phyloP scores from a whole-genome alignment of 495 filamentous ascomycete species.

The Aspergillus diversus region DNA sequence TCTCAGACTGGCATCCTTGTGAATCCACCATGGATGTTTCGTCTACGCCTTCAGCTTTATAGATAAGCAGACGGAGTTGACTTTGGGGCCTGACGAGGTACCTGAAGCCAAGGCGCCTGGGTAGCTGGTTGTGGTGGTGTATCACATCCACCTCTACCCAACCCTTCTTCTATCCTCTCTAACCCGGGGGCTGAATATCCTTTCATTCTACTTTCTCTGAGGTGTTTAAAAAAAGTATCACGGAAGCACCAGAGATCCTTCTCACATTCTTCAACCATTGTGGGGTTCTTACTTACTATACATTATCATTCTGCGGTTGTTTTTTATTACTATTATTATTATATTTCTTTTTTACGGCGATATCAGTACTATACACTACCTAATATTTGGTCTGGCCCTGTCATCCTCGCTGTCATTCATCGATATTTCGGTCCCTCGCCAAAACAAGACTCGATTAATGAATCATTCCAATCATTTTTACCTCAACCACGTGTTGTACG shows the following conservation, averaged over 20 bases:
- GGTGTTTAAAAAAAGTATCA: not conserved
- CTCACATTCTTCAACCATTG: not conserved
- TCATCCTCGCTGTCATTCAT: not conserved
- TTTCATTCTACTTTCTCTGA: slow-evolving; percentile 11
- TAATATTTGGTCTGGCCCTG: not conserved
- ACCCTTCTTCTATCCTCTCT: slow-evolving; percentile 13
- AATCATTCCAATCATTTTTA: not conserved
- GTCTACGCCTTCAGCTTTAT: slow-evolving; percentile 12
- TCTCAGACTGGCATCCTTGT: slow-evolving; percentile 6
- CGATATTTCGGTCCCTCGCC: not conserved
- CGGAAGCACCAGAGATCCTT: not conserved
- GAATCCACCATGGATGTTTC: slow-evolving; percentile 20
- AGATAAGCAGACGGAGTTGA: slow-evolving; percentile 24
- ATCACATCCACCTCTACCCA: slow-evolving; percentile 14
- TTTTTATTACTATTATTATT: not conserved
- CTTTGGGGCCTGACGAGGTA: slow-evolving; percentile 23
- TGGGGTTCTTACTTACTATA: not conserved
- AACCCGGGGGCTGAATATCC: slow-evolving; percentile 1
- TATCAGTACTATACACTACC: not conserved
- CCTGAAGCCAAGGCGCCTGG: slow-evolving; percentile 25
- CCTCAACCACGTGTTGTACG: slow-evolving; percentile 16
- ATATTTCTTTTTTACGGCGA: not conserved
- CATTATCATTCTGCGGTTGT: not conserved
- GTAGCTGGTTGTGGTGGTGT: slow-evolving; percentile 18
- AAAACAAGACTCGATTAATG: not conserved